Evolutionary conservation across 192 early-diverging fungal genomes (phyloP), one percentile per base, ranked within the genome.

Genomic region (Martensiomyces pterosporus): DNA sequence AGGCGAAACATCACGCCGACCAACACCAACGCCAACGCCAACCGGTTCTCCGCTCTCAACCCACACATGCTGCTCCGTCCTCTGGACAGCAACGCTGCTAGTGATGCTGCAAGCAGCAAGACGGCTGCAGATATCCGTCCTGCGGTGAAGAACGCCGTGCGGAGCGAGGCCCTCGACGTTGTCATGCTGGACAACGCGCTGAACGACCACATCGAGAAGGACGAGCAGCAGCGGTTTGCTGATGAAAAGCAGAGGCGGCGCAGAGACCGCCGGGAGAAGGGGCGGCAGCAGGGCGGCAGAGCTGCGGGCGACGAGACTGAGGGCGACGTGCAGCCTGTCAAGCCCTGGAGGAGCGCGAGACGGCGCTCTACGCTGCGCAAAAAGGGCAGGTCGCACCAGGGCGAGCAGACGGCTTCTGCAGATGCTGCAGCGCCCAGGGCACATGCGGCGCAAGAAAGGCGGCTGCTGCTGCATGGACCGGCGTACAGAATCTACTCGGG

Each of bases 381-480:
- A 26, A 64, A 73, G 36, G 54, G 49, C 25, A 21, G 46, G 12
- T 27, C 24, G 12, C 43, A 49, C 33, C 42, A 49, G 26, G 24
- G n/a, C n/a, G 29, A 32, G 12, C 29, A 12, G 27, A 6, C 43
- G 22, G 12, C 35, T 7, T 26, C 42, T 33, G 53, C 46, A 47
- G 15, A 33, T 52, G 43, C 36, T 16, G 0, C 41, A 7, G 25
- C 19, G 39, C 14, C 15, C n/a, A n/a, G n/a, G n/a, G n/a, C n/a
- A n/a, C n/a, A n/a, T n/a, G 15, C 41, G 33, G 9, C 37, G 23
- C 2, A 4, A 15, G 39, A 16, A 8, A 2, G 69, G 32, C 60
- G 52, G 23, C 54, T 77, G 36, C 47, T 77, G 32, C 51, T 77
- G 4, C 75, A 77, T 33, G 75, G 75, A 1, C 61, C 75, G 19